phyloP scores from a whole-genome alignment of 116 monocot species.

The Cymodocea nodosa region DNA sequence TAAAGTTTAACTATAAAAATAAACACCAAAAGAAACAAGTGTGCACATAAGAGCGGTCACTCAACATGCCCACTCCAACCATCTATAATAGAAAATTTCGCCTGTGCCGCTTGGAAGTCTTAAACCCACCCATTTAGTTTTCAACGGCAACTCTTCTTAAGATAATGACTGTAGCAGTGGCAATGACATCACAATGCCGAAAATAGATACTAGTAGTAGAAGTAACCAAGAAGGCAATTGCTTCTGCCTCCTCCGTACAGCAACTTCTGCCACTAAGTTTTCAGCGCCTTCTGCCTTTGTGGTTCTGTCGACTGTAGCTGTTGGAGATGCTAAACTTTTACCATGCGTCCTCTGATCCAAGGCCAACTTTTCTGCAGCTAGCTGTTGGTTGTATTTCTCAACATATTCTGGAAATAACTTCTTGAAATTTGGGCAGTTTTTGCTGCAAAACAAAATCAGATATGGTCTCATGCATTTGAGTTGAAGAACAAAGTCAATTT shows the following conservation, averaged over 20 bases:
- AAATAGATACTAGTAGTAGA: slow-evolving; percentile 51
- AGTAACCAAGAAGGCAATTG: slow-evolving; percentile 70
- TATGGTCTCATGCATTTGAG: background rate
- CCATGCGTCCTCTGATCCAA: slow-evolving; percentile 11
- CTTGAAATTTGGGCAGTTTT: slow-evolving; percentile 81
- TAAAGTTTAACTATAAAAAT: background rate
- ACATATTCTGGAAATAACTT: slow-evolving; percentile 90
- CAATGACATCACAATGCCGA: slow-evolving; percentile 83
- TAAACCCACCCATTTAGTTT: too few species aligned
- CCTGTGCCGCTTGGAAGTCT: too few species aligned
- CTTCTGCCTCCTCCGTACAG: slow-evolving; percentile 19
- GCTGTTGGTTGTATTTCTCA: slow-evolving; percentile 54
- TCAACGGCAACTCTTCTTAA: background rate
- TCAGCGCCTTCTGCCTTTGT: slow-evolving; percentile 4
- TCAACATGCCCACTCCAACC: background rate
- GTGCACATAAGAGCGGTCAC: background rate
- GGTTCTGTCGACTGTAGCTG: slow-evolving; percentile 2
- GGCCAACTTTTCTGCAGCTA: slow-evolving; percentile 12
- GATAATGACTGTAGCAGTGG: slow-evolving; percentile 69
- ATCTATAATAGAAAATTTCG: slow-evolving; percentile 4
- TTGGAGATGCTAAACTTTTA: background rate
- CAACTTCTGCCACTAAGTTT: slow-evolving; percentile 8
- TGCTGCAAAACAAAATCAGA: slow-evolving; percentile 28
- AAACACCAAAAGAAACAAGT: background rate
- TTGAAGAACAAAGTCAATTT: too few species aligned